These are phyloP conservation scores for Lonicera japonica DNA, from an alignment of 129 eudicot genomes.

Conservation along the genomic window DNA sequence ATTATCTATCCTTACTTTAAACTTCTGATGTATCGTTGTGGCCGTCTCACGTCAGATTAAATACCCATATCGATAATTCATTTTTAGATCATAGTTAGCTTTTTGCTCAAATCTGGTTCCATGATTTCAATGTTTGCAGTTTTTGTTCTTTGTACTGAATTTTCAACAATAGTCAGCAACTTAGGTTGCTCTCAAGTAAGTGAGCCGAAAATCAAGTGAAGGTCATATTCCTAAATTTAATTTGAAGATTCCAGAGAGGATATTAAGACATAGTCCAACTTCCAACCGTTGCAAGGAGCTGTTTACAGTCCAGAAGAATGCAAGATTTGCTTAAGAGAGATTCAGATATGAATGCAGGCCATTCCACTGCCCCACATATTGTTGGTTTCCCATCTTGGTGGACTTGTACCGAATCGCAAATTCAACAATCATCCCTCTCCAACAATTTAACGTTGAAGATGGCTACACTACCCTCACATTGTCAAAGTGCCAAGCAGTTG, in stretches of 20 bases:
- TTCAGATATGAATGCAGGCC: conserved; percentile 11
- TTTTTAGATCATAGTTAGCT: background rate
- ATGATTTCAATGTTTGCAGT: background rate
- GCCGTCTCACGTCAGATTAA: too few species aligned
- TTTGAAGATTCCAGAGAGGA: background rate
- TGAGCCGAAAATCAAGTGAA: conserved; percentile 4
- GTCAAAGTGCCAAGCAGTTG: conserved; percentile 31
- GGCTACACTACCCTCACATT: conserved; percentile 32
- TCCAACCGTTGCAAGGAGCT: background rate
- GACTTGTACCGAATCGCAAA: conserved; percentile 35
- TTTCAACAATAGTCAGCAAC: background rate
- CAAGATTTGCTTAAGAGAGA: conserved; percentile 38
- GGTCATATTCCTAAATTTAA: background rate
- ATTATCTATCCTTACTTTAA: too few species aligned
- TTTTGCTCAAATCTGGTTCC: background rate
- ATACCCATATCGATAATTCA: too few species aligned
- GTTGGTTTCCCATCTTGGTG: conserved; percentile 33
- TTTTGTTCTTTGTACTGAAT: background rate
- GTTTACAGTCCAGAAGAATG: conserved; percentile 20
- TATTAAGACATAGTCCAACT: background rate
- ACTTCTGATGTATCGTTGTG: too few species aligned
- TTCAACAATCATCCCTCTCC: conserved; percentile 38
- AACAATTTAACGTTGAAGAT: conserved; percentile 51
- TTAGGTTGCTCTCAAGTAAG: conserved; percentile 17
- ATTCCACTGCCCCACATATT: conserved; percentile 20